phyloP scores from a whole-genome alignment of 2,329 filamentous ascomycete species.

The Alternaria incomplexa region DNA sequence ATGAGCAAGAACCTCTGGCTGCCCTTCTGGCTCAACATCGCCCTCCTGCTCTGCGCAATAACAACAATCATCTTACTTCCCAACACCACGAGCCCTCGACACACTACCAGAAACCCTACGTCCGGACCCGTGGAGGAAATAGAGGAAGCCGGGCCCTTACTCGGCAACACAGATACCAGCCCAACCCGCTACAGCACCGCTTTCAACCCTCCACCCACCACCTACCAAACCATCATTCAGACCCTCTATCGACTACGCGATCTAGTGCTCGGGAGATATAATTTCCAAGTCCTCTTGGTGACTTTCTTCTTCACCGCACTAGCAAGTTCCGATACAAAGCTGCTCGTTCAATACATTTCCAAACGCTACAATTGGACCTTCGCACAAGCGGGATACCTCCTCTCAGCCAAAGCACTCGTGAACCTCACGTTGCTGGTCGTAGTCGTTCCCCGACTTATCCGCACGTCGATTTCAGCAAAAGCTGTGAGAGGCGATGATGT shows the following conservation, averaged over 20 bases:
- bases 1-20: slow-evolving; percentile 47
- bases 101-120: not conserved
- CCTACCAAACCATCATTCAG: slow-evolving; percentile 20
- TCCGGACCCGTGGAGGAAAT: not conserved
- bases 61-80: slow-evolving; percentile 33
- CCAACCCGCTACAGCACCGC: slow-evolving; percentile 27
- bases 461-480: slow-evolving; percentile 29
- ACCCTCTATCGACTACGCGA: slow-evolving; percentile 23
- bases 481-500: slow-evolving; percentile 35
- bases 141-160: slow-evolving; percentile 33
- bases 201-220: slow-evolving; percentile 26
- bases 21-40: slow-evolving; percentile 45
- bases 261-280: slow-evolving; percentile 32
- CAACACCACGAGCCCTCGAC: not conserved
- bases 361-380: slow-evolving; percentile 49
- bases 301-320: slow-evolving; percentile 46
- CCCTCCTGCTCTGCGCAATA: slow-evolving; percentile 34
- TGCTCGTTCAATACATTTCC: slow-evolving; percentile 49
- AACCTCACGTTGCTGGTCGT: slow-evolving; percentile 44
- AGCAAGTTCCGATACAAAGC: slow-evolving; percentile 47
- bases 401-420: slow-evolving; percentile 46
- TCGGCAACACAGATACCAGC: slow-evolving; percentile 15
- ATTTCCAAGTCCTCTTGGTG: slow-evolving; percentile 42
- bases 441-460: slow-evolving; percentile 43
- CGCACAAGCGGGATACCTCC: slow-evolving; percentile 46